Evolutionary conservation across 768 basidiomycete genomes (phyloP), one percentile per base, ranked within the genome.

Genomic region (Amanita rubescens): DNA sequence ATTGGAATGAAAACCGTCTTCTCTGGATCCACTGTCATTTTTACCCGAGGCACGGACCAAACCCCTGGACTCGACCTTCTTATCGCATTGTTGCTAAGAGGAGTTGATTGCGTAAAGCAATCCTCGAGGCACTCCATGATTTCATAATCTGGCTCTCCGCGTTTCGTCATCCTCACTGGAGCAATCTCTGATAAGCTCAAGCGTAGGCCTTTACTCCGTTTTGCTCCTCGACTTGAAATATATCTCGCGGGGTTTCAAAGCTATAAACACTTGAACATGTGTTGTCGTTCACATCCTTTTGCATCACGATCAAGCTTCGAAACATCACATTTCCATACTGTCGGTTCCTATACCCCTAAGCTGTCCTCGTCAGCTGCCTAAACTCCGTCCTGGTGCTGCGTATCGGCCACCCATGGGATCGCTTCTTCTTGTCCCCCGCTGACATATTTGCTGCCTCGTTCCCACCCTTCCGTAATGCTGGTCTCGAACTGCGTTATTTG

Each of bases 231-330:
- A n/a, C n/a, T n/a, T n/a, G n/a, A n/a, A n/a, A n/a, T n/a, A n/a
- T n/a, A n/a, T n/a, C n/a, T n/a, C n/a, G n/a, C n/a, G n/a, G n/a
- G n/a, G n/a, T n/a, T n/a, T n/a, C n/a, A n/a, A n/a, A n/a, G 12
- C 39, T 41, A 41, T 44, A 44, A 44, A 44, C 25, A 4, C 22
- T 24, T 4, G 20, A n/a, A 19, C 41, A 14, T 42, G 42, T 43
- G 42, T 12, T 24, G 24, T 43, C 14, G 42, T 20, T 43, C 62
- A 38, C 61, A 51, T 39, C 53, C 54, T 53, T 67, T 59, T 44
- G n/a, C 43, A 15, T 25, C 25, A 37, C 42, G 14, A 14, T 44
- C 24, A 27, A 44, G 42, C 24, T 10, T 27, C 43, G 25, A 44
- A n/a, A 11, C 27, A 9, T 46, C 30, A 46, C 25, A n/a, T 30